phyloP scores from a whole-genome alignment of 1,139 yeast species.

The Yamadazyma friedrichii region DNA sequence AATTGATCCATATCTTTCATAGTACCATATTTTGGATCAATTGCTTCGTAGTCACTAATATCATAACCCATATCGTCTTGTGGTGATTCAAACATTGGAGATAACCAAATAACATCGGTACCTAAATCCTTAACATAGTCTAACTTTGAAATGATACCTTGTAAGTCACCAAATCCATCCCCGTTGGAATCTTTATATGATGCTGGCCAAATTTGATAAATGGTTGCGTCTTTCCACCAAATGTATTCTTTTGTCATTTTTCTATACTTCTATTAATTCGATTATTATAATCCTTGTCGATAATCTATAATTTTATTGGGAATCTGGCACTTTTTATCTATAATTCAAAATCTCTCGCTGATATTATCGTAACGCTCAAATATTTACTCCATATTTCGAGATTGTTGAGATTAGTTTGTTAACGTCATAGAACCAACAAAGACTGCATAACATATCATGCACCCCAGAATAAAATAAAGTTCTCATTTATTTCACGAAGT shows the following conservation, averaged over 20 bases:
- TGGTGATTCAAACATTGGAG: constrained; percentile 61
- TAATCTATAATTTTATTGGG: too few species aligned
- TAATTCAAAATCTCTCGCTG: constrained; percentile 5
- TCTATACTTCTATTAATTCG: background rate
- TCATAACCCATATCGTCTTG: constrained; percentile 68
- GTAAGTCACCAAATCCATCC: constrained; percentile 58
- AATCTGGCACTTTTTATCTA: background rate
- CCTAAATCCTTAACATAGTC: constrained; percentile 56
- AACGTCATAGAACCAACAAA: too few species aligned
- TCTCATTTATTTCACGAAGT: background rate
- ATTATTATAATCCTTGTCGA: too few species aligned
- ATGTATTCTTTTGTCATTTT: constrained; percentile 10
- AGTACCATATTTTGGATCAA: constrained; percentile 54
- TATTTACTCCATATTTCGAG: background rate
- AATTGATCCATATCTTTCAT: constrained; percentile 50
- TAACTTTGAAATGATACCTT: constrained; percentile 51
- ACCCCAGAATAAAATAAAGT: constrained; percentile 4
- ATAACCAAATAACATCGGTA: constrained; percentile 55
- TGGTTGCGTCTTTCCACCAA: constrained; percentile 61
- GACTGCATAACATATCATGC: background rate
- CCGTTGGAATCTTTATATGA: constrained; percentile 58
- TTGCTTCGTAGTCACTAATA: constrained; percentile 51
- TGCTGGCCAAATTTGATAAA: constrained; percentile 63
- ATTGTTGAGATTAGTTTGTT: background rate
- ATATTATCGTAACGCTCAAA: constrained; percentile 1